These are phyloP conservation scores for Allium sativum DNA, from an alignment of 106 monocot genomes.

Conservation along the genomic window DNA sequence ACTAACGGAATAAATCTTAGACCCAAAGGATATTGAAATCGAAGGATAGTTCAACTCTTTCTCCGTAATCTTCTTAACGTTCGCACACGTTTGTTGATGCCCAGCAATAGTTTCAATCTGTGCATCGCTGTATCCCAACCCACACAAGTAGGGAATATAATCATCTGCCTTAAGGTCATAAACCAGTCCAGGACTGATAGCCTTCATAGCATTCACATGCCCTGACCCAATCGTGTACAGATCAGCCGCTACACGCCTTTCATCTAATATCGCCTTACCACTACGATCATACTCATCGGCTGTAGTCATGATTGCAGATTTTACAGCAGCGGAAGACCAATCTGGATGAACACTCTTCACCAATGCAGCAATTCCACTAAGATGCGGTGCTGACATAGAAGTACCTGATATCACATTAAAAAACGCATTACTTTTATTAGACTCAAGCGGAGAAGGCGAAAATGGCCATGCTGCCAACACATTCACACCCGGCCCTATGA, in stretches of 20 bases:
- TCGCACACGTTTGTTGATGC: not conserved
- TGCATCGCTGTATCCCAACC: constrained; percentile 6
- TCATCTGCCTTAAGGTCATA: constrained; percentile 10
- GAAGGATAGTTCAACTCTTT: constrained; percentile 15
- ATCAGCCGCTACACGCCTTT: not conserved
- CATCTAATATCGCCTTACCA: not conserved
- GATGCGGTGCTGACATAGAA: constrained; percentile 11
- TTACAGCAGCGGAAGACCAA: constrained; percentile 10
- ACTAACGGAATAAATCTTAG: no score
- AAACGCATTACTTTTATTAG: not conserved
- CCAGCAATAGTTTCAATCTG: constrained; percentile 1
- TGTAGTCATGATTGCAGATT: constrained; percentile 14
- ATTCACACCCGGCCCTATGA: constrained; percentile 31
- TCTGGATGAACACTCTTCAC: constrained; percentile 5
- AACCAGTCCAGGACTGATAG: constrained; percentile 5
- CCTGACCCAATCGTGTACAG: constrained; percentile 8
- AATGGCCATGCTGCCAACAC: constrained; percentile 25
- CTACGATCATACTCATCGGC: not conserved
- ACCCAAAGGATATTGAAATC: not conserved
- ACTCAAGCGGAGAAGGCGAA: not conserved
- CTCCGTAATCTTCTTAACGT: not conserved
- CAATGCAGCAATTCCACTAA: constrained; percentile 9
- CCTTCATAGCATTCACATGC: constrained; percentile 8
- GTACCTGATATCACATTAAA: constrained; percentile 14
- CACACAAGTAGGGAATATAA: constrained; percentile 15